Conservation (phyloP, 1,284 basidiomycete genomes). For the Farysia itapuensis region DNA sequence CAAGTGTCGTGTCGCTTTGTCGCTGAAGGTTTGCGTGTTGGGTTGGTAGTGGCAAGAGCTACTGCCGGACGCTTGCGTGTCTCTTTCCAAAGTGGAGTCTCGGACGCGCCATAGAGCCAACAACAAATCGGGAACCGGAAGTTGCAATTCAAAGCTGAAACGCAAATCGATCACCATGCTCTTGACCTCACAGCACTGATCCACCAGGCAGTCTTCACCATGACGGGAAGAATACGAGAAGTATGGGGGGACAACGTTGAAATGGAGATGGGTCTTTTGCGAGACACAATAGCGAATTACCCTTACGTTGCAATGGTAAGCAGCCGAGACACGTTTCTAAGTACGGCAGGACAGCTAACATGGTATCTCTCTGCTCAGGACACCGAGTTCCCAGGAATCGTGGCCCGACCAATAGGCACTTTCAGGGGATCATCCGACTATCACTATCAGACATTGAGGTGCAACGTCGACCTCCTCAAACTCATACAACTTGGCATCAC, state of each 20-base stretch:
- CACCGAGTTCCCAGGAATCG: constrained; percentile 97
- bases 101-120: background rate
- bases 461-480: constrained; percentile 93
- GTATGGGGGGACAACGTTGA: constrained; percentile 95
- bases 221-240: constrained; percentile 64
- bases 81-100: background rate
- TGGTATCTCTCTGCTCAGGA: too few relatives aligned
- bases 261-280: constrained; percentile 82
- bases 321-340: background rate
- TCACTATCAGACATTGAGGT: constrained; percentile 97
- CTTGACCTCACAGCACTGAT: too few relatives aligned
- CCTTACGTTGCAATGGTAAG: constrained; percentile 84
- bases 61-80: background rate
- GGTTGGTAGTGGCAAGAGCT: too few relatives aligned
- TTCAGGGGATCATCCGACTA: constrained; percentile 98
- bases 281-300: constrained; percentile 83
- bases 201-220: too few relatives aligned
- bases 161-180: background rate
- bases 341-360: too few relatives aligned
- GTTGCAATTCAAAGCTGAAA: background rate
- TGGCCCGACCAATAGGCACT: constrained; percentile 91
- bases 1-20: too few relatives aligned
- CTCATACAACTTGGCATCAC: constrained; percentile 97
- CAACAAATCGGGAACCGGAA: background rate
- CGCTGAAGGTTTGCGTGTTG: too few relatives aligned